These are phyloP conservation scores for Alternaria solani DNA, from an alignment of 2,329 filamentous ascomycete species.

Conservation along the genomic window DNA sequence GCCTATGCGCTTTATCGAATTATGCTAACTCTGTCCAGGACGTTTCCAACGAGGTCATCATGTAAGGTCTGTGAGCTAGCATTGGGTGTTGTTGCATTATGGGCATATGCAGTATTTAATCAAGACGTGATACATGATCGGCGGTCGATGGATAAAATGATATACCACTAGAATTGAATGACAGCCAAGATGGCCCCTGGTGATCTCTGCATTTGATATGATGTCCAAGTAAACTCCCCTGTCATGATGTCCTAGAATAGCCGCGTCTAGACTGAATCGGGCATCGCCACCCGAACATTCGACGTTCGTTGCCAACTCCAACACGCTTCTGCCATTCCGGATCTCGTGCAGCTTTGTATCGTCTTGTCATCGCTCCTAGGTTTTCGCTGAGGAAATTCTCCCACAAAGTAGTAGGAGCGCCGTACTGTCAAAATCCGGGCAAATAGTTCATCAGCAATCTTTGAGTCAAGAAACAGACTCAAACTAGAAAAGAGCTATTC, in stretches of 20 bases:
- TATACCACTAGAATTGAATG: constrained; percentile 10
- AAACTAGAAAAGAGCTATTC: not conserved
- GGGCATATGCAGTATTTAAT: constrained; percentile 15
- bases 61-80: constrained; percentile 64
- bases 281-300: constrained; percentile 13
- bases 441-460: not conserved
- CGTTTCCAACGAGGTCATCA: constrained; percentile 86
- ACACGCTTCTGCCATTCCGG: not conserved
- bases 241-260: constrained; percentile 4
- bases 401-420: not conserved
- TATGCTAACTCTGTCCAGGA: constrained; percentile 63
- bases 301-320: not conserved
- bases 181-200: not conserved
- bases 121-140: constrained; percentile 14
- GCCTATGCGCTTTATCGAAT: not conserved
- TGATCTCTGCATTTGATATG: not conserved
- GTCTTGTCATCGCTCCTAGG: not conserved
- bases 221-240: not conserved
- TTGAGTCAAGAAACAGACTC: not conserved
- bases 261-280: constrained; percentile 20
- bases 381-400: accelerated
- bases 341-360: not conserved
- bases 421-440: not conserved
- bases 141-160: constrained; percentile 13
- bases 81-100: not conserved